Base-by-base conservation (phyloP, 169 alveolate genomes). In the Babesia caballi region DNA sequence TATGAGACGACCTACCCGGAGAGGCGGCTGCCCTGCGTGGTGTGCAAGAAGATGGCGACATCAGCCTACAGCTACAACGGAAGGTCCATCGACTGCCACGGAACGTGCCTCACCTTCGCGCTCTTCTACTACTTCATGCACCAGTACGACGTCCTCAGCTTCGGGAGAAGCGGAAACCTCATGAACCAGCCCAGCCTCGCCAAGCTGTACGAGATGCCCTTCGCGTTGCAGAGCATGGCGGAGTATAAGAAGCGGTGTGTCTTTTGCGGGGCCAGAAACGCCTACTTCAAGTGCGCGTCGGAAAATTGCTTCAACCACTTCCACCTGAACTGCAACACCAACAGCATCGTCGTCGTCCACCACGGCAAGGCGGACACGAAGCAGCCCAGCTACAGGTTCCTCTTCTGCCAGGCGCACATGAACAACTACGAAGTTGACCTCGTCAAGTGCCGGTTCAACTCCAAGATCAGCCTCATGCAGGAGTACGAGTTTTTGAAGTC, bases 221-320 rank as follows among this genome's bases (percentile, higher is more conserved):
- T 42, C 23, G 42, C 40, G 23, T 15, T 44, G n/a, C 21, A 11
- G 9, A 61, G 6, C 17, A 6, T 19, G 51, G 47, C 35, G 2
- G 65, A 30, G 5, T 32, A 53, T 21, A 57, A 44, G 33, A 32
- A 67, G 25, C 30, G 21, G 51, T 75, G 85, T 27, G 23, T 30
- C 35, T 75, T 71, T 3, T 75, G 85, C 21, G 85, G 74, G 23
- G 72, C 61, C 12, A 75, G 52, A 23, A 56, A 23, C n/a, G 80
- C 71, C n/a, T 61, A 35, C 47, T 75, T 75, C 65, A 75, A 75
- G 40, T 75, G 85, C 54, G 32, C 75, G 8, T 27, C 66, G 72
- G 70, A 66, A 30, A 28, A 56, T 19, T 75, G 85, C 41, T 14
- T 17, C 19, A 61, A 75, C 56, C 51, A 75, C 50, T 59, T 41